Evolutionary conservation across 148 eudicot genomes (phyloP).

Genomic region (Cornus kousa): DNA sequence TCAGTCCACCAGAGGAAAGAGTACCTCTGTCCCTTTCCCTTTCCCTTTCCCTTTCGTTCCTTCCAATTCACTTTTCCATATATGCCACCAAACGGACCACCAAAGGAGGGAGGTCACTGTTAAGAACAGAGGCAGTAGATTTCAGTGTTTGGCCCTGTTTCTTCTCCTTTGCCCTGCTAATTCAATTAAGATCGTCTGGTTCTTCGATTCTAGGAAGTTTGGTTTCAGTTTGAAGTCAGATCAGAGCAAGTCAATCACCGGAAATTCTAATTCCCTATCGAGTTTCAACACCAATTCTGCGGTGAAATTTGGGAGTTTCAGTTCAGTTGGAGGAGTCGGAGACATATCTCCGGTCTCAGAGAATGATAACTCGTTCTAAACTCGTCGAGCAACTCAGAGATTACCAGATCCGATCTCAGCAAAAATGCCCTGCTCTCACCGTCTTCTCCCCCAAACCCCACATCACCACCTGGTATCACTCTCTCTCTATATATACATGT

Average conservation of each 20-base stretch:
- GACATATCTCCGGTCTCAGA: neutral
- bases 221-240: neutral
- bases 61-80: too few relatives aligned
- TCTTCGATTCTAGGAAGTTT: too few relatives aligned
- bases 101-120: neutral
- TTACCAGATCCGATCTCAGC: constrained; percentile 44
- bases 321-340: neutral
- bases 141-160: too few relatives aligned
- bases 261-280: neutral
- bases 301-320: neutral
- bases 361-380: constrained; percentile 52
- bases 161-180: too few relatives aligned
- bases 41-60: too few relatives aligned
- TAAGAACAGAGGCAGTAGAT: too few relatives aligned
- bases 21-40: too few relatives aligned
- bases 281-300: too few relatives aligned
- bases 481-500: neutral
- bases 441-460: constrained; percentile 41
- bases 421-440: constrained; percentile 41
- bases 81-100: too few relatives aligned
- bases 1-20: too few relatives aligned
- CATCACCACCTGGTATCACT: constrained; percentile 30
- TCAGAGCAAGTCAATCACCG: neutral
- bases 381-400: constrained; percentile 49
- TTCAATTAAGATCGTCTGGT: too few relatives aligned